Evolutionary conservation across 768 basidiomycete species (phyloP).

Genomic region (Boletus pseudo-olivaceus): DNA sequence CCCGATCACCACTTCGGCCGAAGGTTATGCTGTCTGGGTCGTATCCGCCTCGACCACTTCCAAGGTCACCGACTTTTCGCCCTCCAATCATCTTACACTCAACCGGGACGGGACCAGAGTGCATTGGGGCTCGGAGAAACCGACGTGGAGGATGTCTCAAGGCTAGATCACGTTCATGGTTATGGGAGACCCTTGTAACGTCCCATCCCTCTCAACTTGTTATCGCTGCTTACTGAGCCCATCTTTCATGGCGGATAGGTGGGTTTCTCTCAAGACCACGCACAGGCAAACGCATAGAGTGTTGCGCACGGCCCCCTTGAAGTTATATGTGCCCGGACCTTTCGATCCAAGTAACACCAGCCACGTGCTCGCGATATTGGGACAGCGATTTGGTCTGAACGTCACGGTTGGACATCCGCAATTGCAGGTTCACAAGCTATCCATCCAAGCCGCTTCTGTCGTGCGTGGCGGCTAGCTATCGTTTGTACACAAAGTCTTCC

Average conservation of each 20-base stretch:
- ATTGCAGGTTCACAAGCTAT: too few species aligned
- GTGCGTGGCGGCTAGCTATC: too few species aligned
- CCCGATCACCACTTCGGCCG: too few species aligned
- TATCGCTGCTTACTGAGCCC: too few species aligned
- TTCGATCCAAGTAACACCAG: not conserved
- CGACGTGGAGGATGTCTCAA: not conserved
- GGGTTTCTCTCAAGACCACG: not conserved
- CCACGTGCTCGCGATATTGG: not conserved
- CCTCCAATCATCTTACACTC: conserved; percentile 2
- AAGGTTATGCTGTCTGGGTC: conserved; percentile 11
- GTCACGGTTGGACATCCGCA: conserved; percentile 3
- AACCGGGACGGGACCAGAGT: conserved; percentile 18
- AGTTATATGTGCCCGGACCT: too few species aligned
- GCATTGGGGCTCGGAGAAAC: not conserved
- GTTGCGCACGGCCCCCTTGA: not conserved
- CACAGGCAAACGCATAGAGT: too few species aligned
- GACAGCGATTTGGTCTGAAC: conserved; percentile 4
- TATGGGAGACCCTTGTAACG: not conserved
- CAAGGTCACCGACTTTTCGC: conserved; percentile 4
- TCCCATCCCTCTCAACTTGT: not conserved
- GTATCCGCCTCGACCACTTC: conserved; percentile 17
- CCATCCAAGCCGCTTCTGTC: too few species aligned
- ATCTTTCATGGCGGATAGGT: not conserved
- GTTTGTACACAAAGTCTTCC: too few species aligned
- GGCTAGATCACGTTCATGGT: not conserved